Evolutionary conservation across 192 early-diverging fungal species (phyloP).

Genomic region (Backusella liffmaniae): DNA sequence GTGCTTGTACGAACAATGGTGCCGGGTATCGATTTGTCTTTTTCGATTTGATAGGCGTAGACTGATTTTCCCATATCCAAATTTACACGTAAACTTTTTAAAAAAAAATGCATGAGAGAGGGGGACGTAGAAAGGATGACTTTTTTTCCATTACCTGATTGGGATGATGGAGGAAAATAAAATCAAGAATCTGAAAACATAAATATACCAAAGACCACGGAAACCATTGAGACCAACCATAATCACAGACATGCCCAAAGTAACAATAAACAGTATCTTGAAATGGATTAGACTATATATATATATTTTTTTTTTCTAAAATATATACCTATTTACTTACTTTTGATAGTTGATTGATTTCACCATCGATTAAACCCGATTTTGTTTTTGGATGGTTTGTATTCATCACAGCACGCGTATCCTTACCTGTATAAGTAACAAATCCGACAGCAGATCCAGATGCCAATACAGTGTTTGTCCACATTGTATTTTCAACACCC

Average conservation of each 20-base stretch:
- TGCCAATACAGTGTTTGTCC: conserved; percentile 94
- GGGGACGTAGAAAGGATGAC: too few relatives aligned
- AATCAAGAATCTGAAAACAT: conserved; percentile 92
- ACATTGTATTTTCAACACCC: conserved; percentile 88
- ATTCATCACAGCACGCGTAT: conserved; percentile 96
- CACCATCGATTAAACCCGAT: conserved; percentile 84
- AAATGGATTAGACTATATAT: background rate
- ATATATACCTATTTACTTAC: conserved; percentile 21
- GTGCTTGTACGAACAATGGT: conserved; percentile 93
- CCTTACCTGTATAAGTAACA: conserved; percentile 89
- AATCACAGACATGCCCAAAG: conserved; percentile 74
- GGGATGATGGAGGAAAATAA: conserved; percentile 96
- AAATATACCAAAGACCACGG: conserved; percentile 88
- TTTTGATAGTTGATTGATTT: conserved; percentile 93
- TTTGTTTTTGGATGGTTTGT: conserved; percentile 93
- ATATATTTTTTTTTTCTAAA: background rate
- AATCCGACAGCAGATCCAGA: conserved; percentile 87
- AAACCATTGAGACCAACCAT: conserved; percentile 93
- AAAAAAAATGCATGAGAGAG: background rate
- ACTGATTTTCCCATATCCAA: conserved; percentile 96
- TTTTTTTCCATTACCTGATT: conserved; percentile 54
- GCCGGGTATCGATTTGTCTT: conserved; percentile 79
- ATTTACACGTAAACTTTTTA: conserved; percentile 83
- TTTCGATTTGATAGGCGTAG: conserved; percentile 84
- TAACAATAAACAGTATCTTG: conserved; percentile 85